These are phyloP conservation scores for Yarrowia porcina DNA, from an alignment of 805 yeast species.

Conservation along the genomic window DNA sequence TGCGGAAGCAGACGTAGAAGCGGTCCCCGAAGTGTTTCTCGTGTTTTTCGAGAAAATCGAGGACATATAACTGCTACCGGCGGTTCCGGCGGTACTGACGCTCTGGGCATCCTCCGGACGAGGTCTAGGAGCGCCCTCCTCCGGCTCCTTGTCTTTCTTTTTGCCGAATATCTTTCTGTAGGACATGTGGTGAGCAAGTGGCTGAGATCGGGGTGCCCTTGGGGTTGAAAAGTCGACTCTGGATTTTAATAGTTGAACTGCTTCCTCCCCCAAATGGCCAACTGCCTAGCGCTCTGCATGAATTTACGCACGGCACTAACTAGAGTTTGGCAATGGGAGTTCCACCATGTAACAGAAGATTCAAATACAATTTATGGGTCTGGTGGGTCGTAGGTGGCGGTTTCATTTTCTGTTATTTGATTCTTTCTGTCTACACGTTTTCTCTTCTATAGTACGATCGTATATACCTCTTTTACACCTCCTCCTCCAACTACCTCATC, in stretches of 20 bases:
- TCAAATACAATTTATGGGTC: not conserved
- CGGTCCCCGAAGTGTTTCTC: slow-evolving; percentile 8
- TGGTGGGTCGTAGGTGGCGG: too few species aligned
- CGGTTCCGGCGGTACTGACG: slow-evolving; percentile 5
- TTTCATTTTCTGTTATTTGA: too few species aligned
- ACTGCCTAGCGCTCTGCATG: slow-evolving; percentile 8
- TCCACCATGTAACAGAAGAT: not conserved
- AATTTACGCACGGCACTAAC: slow-evolving; percentile 24
- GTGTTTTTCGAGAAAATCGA: slow-evolving; percentile 19
- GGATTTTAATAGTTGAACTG: not conserved
- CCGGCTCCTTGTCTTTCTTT: slow-evolving; percentile 20
- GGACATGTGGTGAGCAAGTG: slow-evolving; percentile 5
- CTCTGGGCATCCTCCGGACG: slow-evolving; percentile 16
- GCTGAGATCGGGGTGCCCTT: not conserved
- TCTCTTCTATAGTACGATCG: too few species aligned
- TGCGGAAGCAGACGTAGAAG: not conserved
- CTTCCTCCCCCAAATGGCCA: not conserved
- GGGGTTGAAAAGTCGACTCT: not conserved
- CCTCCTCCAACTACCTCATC: not conserved
- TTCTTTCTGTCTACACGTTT: too few species aligned
- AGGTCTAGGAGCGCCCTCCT: not conserved
- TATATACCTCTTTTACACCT: not conserved
- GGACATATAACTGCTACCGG: slow-evolving; percentile 17
- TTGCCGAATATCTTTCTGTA: slow-evolving; percentile 23
- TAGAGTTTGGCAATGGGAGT: slow-evolving; percentile 16